These are phyloP conservation scores for Sporothrix inflata DNA, from an alignment of 2,329 filamentous ascomycete species.

Conservation along the genomic window DNA sequence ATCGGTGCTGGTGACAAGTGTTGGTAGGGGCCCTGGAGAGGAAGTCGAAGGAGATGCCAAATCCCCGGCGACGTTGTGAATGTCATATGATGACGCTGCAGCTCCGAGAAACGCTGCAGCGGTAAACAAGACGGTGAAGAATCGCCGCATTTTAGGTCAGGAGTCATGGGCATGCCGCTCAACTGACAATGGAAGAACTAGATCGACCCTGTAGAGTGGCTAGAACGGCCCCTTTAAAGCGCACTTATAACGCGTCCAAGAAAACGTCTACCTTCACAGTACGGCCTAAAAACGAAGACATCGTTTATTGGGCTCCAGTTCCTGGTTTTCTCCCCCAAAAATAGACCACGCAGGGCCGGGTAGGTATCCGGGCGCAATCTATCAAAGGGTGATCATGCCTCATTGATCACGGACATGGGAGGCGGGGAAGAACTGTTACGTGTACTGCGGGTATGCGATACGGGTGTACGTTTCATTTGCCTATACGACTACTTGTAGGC, in stretches of 20 bases:
- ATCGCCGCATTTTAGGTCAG: neutral
- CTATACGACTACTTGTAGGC: too few species aligned
- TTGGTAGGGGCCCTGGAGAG: neutral
- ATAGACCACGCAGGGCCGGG: neutral
- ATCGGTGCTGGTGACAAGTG: slow-evolving; percentile 11
- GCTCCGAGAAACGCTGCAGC: neutral
- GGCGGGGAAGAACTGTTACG: neutral
- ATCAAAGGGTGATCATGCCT: neutral
- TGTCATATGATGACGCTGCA: neutral
- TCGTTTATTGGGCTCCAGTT: neutral
- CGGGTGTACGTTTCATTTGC: too few species aligned
- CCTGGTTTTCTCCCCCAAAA: neutral
- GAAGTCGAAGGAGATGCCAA: neutral
- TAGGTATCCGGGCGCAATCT: neutral
- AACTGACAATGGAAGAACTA: neutral
- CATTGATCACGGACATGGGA: neutral
- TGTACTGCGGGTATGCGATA: too few species aligned
- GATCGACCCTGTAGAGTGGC: too few species aligned
- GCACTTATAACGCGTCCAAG: neutral
- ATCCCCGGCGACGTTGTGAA: neutral
- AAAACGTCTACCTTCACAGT: neutral
- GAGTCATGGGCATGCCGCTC: too few species aligned
- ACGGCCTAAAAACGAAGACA: neutral
- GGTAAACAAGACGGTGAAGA: neutral
- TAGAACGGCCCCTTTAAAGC: too few species aligned